phyloP scores from a whole-genome alignment of 345 rosid genomes.

The Eucalyptus lansdowneana region DNA sequence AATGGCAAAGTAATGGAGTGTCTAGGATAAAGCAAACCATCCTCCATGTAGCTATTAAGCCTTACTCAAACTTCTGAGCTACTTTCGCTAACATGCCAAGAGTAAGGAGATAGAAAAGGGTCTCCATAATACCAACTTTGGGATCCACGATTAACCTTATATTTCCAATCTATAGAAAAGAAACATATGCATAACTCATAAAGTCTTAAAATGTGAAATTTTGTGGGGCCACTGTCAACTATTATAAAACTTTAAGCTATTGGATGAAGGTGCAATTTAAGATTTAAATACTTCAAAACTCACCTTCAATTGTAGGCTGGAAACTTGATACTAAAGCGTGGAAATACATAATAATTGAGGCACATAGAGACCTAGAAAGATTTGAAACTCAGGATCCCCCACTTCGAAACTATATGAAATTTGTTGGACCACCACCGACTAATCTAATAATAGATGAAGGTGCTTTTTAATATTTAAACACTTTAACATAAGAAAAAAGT shows the following conservation, averaged over 20 bases:
- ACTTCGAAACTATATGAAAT: background rate
- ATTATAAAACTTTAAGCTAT: background rate
- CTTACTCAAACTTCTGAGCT: background rate
- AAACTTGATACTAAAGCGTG: background rate
- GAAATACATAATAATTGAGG: background rate
- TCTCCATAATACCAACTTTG: background rate
- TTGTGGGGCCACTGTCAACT: background rate
- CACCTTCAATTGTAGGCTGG: background rate
- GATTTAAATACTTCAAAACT: background rate
- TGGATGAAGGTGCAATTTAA: background rate
- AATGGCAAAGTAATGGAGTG: background rate
- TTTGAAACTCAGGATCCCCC: background rate
- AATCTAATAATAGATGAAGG: background rate
- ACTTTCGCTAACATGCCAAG: background rate
- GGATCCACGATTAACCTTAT: background rate
- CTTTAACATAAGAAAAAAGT: background rate
- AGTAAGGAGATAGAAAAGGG: background rate
- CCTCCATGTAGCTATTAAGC: background rate
- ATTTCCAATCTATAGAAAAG: background rate
- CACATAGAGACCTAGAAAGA: background rate
- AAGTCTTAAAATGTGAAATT: background rate
- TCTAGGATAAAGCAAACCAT: background rate
- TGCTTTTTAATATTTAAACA: background rate
- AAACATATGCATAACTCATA: background rate
- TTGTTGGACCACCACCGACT: background rate